A percentile compares a stretch with the other conserved stretches of the same genome.
These are phyloP conservation scores for Coemansia sp. DNA, from an alignment of 192 early-diverging fungal species.

Conservation along the genomic window DNA sequence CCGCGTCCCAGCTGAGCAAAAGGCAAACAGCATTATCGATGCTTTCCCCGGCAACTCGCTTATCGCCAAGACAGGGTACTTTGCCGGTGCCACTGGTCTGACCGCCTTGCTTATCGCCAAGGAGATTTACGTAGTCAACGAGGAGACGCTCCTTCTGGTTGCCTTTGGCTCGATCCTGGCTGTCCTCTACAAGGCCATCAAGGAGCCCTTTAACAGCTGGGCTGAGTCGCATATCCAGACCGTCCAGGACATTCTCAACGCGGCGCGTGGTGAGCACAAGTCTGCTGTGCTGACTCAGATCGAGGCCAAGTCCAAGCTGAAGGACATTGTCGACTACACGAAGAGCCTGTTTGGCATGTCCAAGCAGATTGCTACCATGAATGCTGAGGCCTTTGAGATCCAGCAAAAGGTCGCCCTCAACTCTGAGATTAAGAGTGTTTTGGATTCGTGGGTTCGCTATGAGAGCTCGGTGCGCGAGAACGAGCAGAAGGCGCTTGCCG, in stretches of 20 bases:
- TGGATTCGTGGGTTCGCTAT: conserved; percentile 98
- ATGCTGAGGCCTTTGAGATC: conserved; percentile 92
- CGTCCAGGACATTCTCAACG: conserved; percentile 78
- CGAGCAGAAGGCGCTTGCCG: conserved; percentile 88
- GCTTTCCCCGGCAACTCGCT: conserved; percentile 89
- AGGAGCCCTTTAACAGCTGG: conserved; percentile 85
- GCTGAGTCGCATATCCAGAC: conserved; percentile 68
- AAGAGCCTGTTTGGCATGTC: conserved; percentile 93
- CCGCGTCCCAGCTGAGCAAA: conserved; percentile 62
- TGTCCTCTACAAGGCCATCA: conserved; percentile 76
- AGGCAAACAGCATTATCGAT: conserved; percentile 91
- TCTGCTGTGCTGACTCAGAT: conserved; percentile 87
- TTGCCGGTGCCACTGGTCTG: conserved; percentile 81
- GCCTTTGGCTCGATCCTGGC: conserved; percentile 81
- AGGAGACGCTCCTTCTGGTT: conserved; percentile 85
- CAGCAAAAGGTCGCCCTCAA: conserved; percentile 88
- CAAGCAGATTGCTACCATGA: conserved; percentile 92
- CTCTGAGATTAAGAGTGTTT: conserved; percentile 80
- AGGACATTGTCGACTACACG: conserved; percentile 92
- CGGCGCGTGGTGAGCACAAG: conserved; percentile 93
- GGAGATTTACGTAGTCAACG: conserved; percentile 98
- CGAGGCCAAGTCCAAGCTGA: conserved; percentile 88
- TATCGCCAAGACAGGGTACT: conserved; percentile 86
- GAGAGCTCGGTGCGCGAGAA: conserved; percentile 91
- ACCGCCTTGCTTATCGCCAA: conserved; percentile 92